Percentiles rank a stretch among this genome's conserved stretches.
Evolutionary conservation across 169 alveolate genomes (phyloP).

Genomic region (Perkinsus chesapeaki): DNA sequence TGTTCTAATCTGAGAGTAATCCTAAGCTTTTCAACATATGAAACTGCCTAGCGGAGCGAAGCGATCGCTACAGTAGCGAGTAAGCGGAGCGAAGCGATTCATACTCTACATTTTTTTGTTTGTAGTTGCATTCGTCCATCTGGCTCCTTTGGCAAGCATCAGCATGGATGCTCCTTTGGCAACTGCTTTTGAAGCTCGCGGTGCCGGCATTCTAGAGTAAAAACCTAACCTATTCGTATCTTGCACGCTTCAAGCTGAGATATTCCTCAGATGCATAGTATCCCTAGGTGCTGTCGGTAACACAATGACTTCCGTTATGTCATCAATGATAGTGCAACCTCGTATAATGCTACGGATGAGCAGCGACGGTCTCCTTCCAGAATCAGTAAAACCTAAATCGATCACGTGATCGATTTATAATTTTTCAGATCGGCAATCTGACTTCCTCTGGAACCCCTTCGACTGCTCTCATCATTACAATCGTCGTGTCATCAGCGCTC

Average conservation of each 20-base stretch:
- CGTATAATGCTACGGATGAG: not conserved
- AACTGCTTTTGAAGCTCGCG: not conserved
- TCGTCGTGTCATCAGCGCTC: not conserved
- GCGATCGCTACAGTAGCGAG: too few species aligned
- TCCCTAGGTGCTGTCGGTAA: not conserved
- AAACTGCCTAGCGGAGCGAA: too few species aligned
- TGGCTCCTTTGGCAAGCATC: not conserved
- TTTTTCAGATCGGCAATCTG: not conserved
- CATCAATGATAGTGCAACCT: not conserved
- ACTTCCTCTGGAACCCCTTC: not conserved
- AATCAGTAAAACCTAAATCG: not conserved
- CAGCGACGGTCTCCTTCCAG: not conserved
- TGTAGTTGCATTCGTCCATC: not conserved
- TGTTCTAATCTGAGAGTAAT: too few species aligned
- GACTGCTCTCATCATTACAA: not conserved
- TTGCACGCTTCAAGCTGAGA: not conserved
- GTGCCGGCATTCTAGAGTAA: not conserved
- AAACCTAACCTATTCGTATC: not conserved
- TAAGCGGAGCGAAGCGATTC: not conserved
- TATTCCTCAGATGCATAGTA: not conserved
- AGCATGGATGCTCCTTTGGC: not conserved
- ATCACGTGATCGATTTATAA: not conserved
- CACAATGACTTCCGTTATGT: not conserved
- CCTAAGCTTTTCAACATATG: too few species aligned
- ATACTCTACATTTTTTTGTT: not conserved